These are phyloP conservation scores for Cryphonectria parasitica DNA, from an alignment of 2,329 filamentous ascomycete species.

Conservation along the genomic window DNA sequence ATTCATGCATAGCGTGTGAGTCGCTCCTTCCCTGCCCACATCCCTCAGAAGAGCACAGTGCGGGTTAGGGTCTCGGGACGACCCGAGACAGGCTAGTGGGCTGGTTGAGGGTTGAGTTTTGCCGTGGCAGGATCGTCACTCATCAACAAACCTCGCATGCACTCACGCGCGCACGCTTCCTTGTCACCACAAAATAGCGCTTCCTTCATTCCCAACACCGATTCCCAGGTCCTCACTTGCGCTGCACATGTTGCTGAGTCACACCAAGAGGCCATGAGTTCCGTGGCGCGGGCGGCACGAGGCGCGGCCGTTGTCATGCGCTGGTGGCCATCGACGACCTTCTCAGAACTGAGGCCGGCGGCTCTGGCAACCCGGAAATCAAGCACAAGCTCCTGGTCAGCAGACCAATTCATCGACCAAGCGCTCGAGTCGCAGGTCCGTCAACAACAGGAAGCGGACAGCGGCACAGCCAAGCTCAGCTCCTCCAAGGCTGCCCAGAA, in stretches of 20 bases:
- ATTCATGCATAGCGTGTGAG: too few species aligned
- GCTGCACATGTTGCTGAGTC: not conserved
- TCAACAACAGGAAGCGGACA: not conserved
- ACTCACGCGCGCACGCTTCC: not conserved
- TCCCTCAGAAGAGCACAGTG: too few species aligned
- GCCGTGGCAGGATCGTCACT: too few species aligned
- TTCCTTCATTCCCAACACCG: not conserved
- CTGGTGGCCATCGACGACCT: not conserved
- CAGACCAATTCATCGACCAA: not conserved
- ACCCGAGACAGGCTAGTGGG: not conserved
- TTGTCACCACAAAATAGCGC: not conserved
- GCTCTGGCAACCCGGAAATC: not conserved
- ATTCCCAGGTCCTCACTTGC: not conserved
- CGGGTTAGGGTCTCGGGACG: not conserved
- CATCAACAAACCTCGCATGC: not conserved
- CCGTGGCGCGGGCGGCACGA: not conserved
- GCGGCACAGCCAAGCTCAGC: not conserved
- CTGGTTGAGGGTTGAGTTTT: not conserved
- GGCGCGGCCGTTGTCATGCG: not conserved
- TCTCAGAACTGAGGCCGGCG: not conserved
- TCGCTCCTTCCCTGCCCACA: too few species aligned
- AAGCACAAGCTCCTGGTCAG: not conserved
- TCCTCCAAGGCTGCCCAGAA: not conserved
- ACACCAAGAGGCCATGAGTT: not conserved
- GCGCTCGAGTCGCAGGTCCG: not conserved